Base-by-base conservation (phyloP, 495 filamentous ascomycete species). In the Polyplosphaeria fusca region DNA sequence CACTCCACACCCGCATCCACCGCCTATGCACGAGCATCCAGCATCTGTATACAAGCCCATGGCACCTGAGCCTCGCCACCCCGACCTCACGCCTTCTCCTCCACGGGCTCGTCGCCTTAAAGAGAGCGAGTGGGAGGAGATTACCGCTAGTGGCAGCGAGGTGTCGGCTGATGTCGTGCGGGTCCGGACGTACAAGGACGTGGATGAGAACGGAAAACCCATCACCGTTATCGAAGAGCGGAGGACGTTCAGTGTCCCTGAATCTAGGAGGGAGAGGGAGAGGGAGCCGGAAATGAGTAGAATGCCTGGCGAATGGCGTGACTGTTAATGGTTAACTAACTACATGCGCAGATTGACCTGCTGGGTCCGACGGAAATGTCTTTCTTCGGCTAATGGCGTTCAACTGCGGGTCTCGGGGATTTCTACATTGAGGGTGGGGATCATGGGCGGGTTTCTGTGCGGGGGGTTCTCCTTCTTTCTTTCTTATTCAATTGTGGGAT, bases 191-290 rank as follows among this genome's bases (percentile, higher is more conserved):
- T 61, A 27, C 22, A 42, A 37, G 22, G 58, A 41, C 2, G 3
- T 53, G 2, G 62, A 61, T 44, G 62, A 65, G 23, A 38, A 46
- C 27, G 62, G 62, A 5, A 0, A 35, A n/a, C 49, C 49, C n/a
- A 39, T 20, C 41, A 60, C 45, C 9, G 59, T 20, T 41, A 45
- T 55, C 23, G 55, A 64, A 49, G 50, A 59, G 55, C 55, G 49
- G 43, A 47, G 30, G 18, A n/a, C n/a, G n/a, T 44, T 40, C 9
- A 44, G 26, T 20, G 28, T 44, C 18, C 7, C 45, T 9, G 12
- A 9, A 3, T 16, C 14, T 11, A 5, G 5, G n/a, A 7, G 7
- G 43, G 43, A 46, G 18, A 4, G 43, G 22, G 45, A 27, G 25
- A 28, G 26, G 11, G 20, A 27, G 45, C 45, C n/a, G n/a, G n/a